Evolutionary conservation across 2,329 filamentous ascomycete species (phyloP).

Genomic region (Colletotrichum tofieldiae): DNA sequence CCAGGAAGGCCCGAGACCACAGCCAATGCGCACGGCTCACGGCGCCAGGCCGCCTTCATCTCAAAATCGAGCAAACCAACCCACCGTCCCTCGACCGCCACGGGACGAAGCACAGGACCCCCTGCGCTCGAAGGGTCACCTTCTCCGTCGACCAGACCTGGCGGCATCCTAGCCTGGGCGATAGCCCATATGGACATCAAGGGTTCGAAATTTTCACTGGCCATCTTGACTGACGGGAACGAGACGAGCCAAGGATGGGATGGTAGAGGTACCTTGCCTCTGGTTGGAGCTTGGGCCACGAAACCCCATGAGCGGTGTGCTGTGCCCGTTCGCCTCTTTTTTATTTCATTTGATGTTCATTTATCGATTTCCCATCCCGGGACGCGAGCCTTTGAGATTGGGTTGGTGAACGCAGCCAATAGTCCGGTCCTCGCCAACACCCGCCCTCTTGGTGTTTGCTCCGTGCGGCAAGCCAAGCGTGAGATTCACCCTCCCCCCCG

Average conservation of each 20-base stretch:
- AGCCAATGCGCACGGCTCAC: background rate
- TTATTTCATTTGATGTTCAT: too few relatives aligned
- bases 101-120: background rate
- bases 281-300: background rate
- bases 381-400: background rate
- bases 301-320: background rate
- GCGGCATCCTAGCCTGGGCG: background rate
- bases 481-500: background rate
- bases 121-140: background rate
- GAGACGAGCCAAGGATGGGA: background rate
- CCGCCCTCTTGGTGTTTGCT: background rate
- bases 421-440: background rate
- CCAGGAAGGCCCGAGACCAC: background rate
- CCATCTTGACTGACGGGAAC: background rate
- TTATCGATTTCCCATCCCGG: background rate
- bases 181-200: background rate
- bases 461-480: background rate
- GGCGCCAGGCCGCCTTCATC: background rate
- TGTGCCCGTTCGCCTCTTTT: background rate
- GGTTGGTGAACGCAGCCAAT: background rate
- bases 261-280: background rate
- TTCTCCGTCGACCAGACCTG: background rate
- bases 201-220: conserved; percentile 1
- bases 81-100: background rate
- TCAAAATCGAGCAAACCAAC: conserved; percentile 6